Evolutionary conservation across 148 eudicot species (phyloP), one percentile per base, ranked within the genome.

Genomic region (Silene conica): DNA sequence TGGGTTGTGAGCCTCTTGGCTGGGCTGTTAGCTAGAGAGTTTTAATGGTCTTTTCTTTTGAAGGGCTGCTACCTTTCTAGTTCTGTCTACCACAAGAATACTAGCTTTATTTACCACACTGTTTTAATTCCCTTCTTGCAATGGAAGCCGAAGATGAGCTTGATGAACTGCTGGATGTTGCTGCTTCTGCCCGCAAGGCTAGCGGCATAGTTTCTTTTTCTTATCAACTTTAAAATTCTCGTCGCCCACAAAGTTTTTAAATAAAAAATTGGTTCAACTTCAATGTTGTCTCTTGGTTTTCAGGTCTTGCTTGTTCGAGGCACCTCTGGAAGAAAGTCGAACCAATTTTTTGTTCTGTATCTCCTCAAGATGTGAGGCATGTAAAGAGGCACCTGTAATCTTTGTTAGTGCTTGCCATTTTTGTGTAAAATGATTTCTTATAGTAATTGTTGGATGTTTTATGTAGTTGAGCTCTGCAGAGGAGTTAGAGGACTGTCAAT

Each of bases 311-410:
- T 54, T 78, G 84, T 74, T 66, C 87, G 70, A 72, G 87, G n/a
- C 71, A 81, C 56, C 84, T 86, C 34, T 86, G 89, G 89, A 86
- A 84, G 82, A 86, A 86, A 80, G 45, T 86, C 78, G 89, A 86
- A 74, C 85, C 84, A 14, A 59, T 86, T 45, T 86, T 86, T 78
- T 73, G 86, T 23, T 45, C 87, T 78, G 81, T 82, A 55, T 76
- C 77, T 46, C 68, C 74, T 31, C 77, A 76, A 21, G 87, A 84
- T 63, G 43, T 74, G n/a, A 73, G 67, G 50, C 81, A 70, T 67
- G 61, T 84, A 73, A 82, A 80, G 2, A 26, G 63, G 16, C 67
- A 28, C 21, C 41, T 56, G 23, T 14, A 11, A 69, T 66, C 23
- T 54, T 23, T 63, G 60, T 3, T 34, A 41, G 54, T 71, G 64